A percentile compares a stretch with the other conserved stretches of the same genome.
These are phyloP conservation scores for Tetrapisispora phaffii DNA, from an alignment of 805 yeast species.

Conservation along the genomic window DNA sequence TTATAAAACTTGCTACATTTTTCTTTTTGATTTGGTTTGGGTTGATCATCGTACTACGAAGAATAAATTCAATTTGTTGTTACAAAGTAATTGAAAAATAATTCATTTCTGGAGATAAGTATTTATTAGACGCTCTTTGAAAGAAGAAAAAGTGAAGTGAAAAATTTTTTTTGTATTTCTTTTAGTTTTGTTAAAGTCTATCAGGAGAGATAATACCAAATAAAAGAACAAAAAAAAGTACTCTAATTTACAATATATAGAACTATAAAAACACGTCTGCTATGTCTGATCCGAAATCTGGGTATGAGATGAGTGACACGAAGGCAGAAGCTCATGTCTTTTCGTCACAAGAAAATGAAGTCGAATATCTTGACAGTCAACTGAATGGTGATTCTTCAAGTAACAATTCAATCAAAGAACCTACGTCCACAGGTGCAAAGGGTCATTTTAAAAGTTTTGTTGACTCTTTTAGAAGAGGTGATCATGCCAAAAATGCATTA, in stretches of 20 bases:
- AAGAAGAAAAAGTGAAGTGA: not conserved
- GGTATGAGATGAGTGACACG: constrained; percentile 12
- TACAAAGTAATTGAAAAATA: no score
- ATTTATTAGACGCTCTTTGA: not conserved
- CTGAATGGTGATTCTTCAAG: constrained; percentile 1
- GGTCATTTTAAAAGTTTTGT: constrained; percentile 24
- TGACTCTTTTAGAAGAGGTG: constrained; percentile 35
- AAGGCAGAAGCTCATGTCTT: constrained; percentile 5
- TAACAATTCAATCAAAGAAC: not conserved
- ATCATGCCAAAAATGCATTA: constrained; percentile 10
- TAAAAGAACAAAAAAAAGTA: not conserved
- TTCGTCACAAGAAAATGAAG: constrained; percentile 2
- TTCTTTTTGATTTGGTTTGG: no score
- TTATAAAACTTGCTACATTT: no score
- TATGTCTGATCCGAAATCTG: constrained; percentile 2
- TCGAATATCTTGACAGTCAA: constrained; percentile 4
- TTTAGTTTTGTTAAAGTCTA: not conserved
- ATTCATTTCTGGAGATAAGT: no score
- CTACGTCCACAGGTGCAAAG: not conserved
- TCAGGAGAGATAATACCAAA: not conserved
- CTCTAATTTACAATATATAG: no score
- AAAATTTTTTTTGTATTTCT: not conserved
- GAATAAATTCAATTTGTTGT: no score
- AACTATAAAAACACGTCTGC: not conserved
- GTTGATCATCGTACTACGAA: no score